Base-by-base conservation (phyloP, 805 yeast species). In the Candida michaelii region DNA sequence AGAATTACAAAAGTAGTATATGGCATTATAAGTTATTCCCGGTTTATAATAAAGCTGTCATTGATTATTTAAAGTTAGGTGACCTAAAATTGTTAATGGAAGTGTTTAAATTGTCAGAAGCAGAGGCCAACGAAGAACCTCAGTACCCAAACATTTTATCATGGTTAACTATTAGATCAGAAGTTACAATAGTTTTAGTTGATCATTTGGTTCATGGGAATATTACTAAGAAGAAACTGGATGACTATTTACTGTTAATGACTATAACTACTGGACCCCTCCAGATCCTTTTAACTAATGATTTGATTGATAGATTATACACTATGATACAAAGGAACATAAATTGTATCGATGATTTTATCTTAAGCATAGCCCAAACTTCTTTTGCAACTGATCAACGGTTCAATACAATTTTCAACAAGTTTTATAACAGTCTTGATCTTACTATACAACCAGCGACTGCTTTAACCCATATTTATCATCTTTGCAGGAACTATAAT, bases 1-100 rank as follows among this genome's bases (percentile, higher is more conserved):
- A n/a, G 5, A 14, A 18, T 19, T 14, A 14, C 13, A 17, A 33
- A 12, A 6, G 5, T 13, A 34, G 30, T 15, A n/a, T 13, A 21
- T 34, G 37, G 37, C 14, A 34, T 23, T 34, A 23, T 15, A 36
- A 41, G n/a, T 14, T 31, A 5, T n/a, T 25, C n/a, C 44, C 44
- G 3, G 11, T 30, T 4, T 41, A 36, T 24, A 36, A 24, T 21
- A 23, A 35, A 13, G 44, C 36, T 3, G 36, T 21, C 23, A 2
- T 19, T 8, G 24, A 19, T 13, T 17, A 5, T 14, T 9, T n/a
- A 4, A 13, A 10, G 3, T 11, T 25, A 12, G 23, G 7, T 3
- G 31, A 25, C 25, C 19, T 23, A 3, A 15, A 23, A 14, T 34
- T 23, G 11, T 4, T 34, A 18, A 11, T 23, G 4, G 13, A 23